Conservation (phyloP, 73 alveolate species). For the Stentor coeruleus region DNA sequence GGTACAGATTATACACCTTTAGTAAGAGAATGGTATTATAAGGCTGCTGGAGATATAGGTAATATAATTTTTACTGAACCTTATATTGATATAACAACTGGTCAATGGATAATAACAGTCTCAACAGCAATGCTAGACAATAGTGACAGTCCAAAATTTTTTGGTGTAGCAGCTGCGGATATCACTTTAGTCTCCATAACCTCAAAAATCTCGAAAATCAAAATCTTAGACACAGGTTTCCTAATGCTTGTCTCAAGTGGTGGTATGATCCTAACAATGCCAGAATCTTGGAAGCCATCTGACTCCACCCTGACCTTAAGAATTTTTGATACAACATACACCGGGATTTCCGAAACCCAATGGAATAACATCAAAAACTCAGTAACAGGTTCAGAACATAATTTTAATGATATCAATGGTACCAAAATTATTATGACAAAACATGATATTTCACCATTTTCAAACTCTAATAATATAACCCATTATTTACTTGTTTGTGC, state of each 20-base stretch:
- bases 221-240: neutral
- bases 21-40: neutral
- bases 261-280: neutral
- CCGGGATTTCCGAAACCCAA: neutral
- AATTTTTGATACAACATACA: neutral
- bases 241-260: neutral
- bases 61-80: neutral
- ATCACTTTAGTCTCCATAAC: neutral
- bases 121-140: neutral
- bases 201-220: neutral
- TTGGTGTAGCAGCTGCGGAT: neutral
- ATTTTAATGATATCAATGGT: constrained; percentile 13
- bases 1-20: neutral
- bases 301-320: neutral
- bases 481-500: neutral
- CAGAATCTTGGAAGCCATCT: neutral
- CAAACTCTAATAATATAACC: neutral
- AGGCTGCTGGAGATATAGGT: neutral
- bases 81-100: neutral
- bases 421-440: neutral
- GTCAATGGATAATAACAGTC: neutral
- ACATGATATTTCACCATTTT: neutral
- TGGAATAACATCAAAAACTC: no score
- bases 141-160: neutral
- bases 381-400: neutral